phyloP scores from a whole-genome alignment of 176 grass and related monocot genomes.

The Rhynchospora breviuscula region DNA sequence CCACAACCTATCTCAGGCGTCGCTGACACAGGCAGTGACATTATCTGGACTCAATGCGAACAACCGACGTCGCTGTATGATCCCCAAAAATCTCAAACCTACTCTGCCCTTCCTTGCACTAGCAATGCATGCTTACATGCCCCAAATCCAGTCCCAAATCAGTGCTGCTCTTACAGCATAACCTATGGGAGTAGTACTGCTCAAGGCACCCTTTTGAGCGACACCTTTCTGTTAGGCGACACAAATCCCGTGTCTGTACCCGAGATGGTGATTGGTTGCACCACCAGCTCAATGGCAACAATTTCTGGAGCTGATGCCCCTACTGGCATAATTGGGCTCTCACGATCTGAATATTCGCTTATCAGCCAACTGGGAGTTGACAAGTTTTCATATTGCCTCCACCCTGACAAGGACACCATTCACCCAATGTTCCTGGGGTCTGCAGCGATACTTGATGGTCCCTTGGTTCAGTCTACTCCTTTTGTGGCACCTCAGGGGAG shows the following conservation, averaged over 20 bases:
- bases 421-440: slow-evolving; percentile 1
- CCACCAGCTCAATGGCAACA: background rate
- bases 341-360: background rate
- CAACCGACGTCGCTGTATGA: background rate
- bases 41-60: slow-evolving; percentile 17
- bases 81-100: slow-evolving; percentile 8
- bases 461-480: slow-evolving; percentile 1
- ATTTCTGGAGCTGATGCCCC: background rate
- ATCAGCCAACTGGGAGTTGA: background rate
- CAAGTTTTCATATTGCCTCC: slow-evolving; percentile 14
- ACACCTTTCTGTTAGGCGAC: background rate
- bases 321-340: slow-evolving; percentile 15
- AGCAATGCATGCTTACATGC: background rate
- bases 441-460: background rate
- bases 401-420: background rate
- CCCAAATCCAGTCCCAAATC: background rate
- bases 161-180: background rate
- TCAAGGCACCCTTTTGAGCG: background rate
- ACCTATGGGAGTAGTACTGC: background rate
- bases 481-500: background rate
- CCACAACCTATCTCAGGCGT: background rate
- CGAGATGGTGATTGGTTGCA: background rate
- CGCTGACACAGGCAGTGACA: background rate
- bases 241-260: background rate
- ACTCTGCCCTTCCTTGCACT: slow-evolving; percentile 3